A percentile compares a stretch with the other conserved stretches of the same genome.
These are phyloP conservation scores for Platanus orientalis DNA, from an alignment of 164 flowering plant species.

Conservation along the genomic window DNA sequence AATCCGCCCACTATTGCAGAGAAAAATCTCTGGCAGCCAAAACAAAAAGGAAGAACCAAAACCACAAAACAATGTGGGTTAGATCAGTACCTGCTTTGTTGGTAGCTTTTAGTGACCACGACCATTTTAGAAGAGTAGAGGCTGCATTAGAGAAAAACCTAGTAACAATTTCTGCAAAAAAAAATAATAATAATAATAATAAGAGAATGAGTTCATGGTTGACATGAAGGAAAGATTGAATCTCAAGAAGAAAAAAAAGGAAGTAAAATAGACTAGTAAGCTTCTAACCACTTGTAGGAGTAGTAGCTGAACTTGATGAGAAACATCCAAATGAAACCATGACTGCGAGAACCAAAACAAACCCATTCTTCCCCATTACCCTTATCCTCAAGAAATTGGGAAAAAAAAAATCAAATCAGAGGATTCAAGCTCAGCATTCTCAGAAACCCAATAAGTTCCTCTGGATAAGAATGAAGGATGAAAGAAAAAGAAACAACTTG, in stretches of 20 bases:
- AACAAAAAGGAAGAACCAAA: neutral
- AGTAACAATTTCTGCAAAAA: slow-evolving; percentile 62
- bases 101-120: slow-evolving; percentile 65
- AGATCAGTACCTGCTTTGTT: slow-evolving; percentile 63
- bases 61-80: slow-evolving; percentile 16
- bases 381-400: neutral
- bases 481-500: too few species aligned
- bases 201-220: neutral
- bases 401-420: slow-evolving; percentile 3
- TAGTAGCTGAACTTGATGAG: slow-evolving; percentile 44
- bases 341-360: slow-evolving; percentile 34
- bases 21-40: too few species aligned
- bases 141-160: slow-evolving; percentile 66
- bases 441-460: slow-evolving; percentile 23
- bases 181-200: neutral
- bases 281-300: slow-evolving; percentile 64
- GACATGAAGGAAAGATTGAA: neutral
- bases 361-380: slow-evolving; percentile 38
- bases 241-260: neutral
- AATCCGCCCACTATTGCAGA: slow-evolving; percentile 6
- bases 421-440: slow-evolving; percentile 25
- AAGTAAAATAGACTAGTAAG: neutral
- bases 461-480: slow-evolving; percentile 16
- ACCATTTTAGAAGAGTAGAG: slow-evolving; percentile 64
- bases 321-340: slow-evolving; percentile 40